phyloP scores from a whole-genome alignment of 441 rosid species.

The Breynia disticha region DNA sequence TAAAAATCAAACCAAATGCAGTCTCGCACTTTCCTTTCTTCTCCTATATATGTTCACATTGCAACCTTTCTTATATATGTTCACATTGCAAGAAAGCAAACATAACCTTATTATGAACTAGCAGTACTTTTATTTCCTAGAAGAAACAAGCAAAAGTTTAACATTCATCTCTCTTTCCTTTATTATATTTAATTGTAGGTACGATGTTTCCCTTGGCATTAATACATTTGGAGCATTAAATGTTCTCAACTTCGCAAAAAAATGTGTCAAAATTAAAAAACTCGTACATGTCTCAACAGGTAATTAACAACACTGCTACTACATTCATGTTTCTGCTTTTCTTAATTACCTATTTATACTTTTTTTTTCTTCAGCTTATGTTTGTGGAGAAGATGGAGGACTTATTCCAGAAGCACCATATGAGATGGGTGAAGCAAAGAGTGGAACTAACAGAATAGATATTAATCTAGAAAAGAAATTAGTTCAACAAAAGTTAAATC shows the following conservation, averaged over 20 bases:
- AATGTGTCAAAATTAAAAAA: constrained; percentile 21
- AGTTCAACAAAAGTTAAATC: constrained; percentile 15
- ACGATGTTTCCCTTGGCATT: constrained; percentile 25
- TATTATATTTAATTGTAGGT: constrained; percentile 1
- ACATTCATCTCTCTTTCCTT: neutral
- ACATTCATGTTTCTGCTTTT: neutral
- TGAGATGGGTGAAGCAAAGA: constrained; percentile 19
- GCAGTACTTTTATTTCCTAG: too few relatives aligned
- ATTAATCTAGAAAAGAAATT: constrained; percentile 20
- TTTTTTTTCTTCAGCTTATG: neutral
- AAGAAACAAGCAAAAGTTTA: too few relatives aligned
- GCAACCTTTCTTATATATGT: neutral
- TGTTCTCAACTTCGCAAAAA: constrained; percentile 34
- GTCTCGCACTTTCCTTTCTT: too few relatives aligned
- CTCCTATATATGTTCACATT: neutral
- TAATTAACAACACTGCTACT: constrained; percentile 6
- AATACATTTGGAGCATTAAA: constrained; percentile 34
- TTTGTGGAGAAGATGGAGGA: constrained; percentile 16
- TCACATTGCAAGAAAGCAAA: too few relatives aligned
- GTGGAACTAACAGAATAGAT: constrained; percentile 16
- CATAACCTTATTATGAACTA: neutral
- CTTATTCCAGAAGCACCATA: constrained; percentile 24
- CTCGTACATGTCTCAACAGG: constrained; percentile 48
- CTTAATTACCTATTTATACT: neutral
- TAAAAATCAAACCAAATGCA: too few relatives aligned